Percentiles rank a stretch among this genome's conserved stretches.
These are phyloP conservation scores for Teratosphaeria nubilosa DNA, from an alignment of 2,329 filamentous ascomycete genomes.

Conservation along the genomic window DNA sequence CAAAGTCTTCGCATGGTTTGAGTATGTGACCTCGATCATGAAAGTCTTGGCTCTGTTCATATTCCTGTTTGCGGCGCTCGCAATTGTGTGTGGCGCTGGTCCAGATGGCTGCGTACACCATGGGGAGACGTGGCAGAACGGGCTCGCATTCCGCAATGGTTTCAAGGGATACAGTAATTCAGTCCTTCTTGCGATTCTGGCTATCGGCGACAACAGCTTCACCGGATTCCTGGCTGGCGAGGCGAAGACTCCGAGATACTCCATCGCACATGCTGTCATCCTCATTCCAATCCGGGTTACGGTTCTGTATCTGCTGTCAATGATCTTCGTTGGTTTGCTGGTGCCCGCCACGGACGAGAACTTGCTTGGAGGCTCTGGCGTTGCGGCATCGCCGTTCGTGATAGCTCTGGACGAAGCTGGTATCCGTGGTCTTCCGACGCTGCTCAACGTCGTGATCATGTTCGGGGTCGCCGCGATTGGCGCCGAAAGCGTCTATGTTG, in stretches of 20 bases:
- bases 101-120: slow-evolving; percentile 49
- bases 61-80: slow-evolving; percentile 36
- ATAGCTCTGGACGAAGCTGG: slow-evolving; percentile 51
- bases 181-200: slow-evolving; percentile 30
- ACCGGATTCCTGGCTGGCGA: slow-evolving; percentile 31
- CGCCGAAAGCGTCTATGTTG: slow-evolving; percentile 48
- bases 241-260: slow-evolving; percentile 28
- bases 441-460: slow-evolving; percentile 56
- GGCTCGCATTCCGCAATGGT: slow-evolving; percentile 36
- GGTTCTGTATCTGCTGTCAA: slow-evolving; percentile 28
- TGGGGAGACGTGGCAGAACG: slow-evolving; percentile 19
- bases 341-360: slow-evolving; percentile 10
- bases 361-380: slow-evolving; percentile 14
- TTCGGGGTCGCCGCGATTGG: slow-evolving; percentile 44
- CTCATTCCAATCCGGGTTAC: slow-evolving; percentile 20
- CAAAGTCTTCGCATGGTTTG: slow-evolving; percentile 26
- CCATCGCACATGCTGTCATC: slow-evolving; percentile 21
- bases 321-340: slow-evolving; percentile 21
- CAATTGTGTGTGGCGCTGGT: slow-evolving; percentile 50
- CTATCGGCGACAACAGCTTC: slow-evolving; percentile 27
- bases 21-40: slow-evolving; percentile 12
- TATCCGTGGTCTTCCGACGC: slow-evolving; percentile 47
- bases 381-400: slow-evolving; percentile 50
- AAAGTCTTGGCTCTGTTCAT: slow-evolving; percentile 27
- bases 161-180: slow-evolving; percentile 51